Conservation (phyloP, 2,329 filamentous ascomycete species). For the Ophiostoma quercus region DNA sequence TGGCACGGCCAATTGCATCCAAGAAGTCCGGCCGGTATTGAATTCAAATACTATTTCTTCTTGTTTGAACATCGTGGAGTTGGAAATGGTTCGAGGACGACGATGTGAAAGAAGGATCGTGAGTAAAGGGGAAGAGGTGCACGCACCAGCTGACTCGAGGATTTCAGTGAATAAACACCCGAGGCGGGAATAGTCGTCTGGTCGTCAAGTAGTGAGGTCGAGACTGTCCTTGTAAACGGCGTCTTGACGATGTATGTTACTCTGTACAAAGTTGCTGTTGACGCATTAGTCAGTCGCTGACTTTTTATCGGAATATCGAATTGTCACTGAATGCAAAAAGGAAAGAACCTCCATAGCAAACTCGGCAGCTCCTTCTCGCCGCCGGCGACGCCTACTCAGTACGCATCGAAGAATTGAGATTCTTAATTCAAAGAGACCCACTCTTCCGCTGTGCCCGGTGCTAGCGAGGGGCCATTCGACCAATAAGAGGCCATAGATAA, state of each 20-base stretch:
- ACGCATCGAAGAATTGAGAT: too few species aligned
- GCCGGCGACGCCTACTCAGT: neutral
- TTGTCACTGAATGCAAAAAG: neutral
- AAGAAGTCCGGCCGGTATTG: neutral
- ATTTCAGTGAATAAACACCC: too few species aligned
- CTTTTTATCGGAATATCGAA: neutral
- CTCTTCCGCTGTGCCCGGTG: conserved; percentile 6
- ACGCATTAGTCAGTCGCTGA: neutral
- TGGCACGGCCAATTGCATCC: neutral
- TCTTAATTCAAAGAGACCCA: neutral
- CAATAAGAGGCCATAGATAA: conserved; percentile 7
- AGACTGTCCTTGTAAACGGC: neutral
- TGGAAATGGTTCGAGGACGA: neutral
- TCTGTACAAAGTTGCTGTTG: too few species aligned
- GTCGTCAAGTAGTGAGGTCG: too few species aligned
- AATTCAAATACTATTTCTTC: neutral
- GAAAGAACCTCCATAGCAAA: neutral
- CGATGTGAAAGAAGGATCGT: neutral
- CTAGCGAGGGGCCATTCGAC: neutral
- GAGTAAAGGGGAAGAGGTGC: neutral
- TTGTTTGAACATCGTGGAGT: too few species aligned
- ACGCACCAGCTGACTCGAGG: neutral
- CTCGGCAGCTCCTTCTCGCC: neutral
- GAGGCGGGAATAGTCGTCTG: too few species aligned
- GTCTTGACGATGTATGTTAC: neutral